Percentiles rank a stretch among this genome's conserved stretches.
Evolutionary conservation across 2,329 filamentous ascomycete species (phyloP).

Genomic region (Trichoderma gracile): DNA sequence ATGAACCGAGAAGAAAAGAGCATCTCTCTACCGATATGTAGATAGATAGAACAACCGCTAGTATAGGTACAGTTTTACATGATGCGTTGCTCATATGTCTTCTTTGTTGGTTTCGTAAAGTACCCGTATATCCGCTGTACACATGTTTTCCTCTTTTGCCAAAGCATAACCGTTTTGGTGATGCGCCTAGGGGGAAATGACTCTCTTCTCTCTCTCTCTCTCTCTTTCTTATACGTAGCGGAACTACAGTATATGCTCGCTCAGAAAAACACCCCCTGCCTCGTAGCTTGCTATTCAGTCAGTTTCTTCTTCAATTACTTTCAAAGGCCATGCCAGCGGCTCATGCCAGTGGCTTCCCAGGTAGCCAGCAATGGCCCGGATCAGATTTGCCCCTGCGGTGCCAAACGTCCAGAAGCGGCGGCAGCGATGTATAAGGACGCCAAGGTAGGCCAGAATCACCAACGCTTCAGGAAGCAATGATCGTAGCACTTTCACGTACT

Average conservation of each 20-base stretch:
- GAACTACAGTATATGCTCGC: background rate
- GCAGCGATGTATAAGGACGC: constrained; percentile 48
- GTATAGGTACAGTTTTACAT: constrained; percentile 9
- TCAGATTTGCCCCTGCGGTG: constrained; percentile 36
- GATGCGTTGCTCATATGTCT: constrained; percentile 1
- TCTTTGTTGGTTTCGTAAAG: background rate
- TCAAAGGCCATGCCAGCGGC: constrained; percentile 39
- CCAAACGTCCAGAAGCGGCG: constrained; percentile 45
- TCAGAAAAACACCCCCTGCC: background rate
- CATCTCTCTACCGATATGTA: no score
- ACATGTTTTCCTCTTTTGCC: background rate
- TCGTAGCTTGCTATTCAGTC: constrained; percentile 27
- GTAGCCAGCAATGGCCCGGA: constrained; percentile 38
- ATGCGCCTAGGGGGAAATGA: background rate
- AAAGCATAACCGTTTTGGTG: background rate
- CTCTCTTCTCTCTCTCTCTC: background rate
- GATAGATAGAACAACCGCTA: background rate
- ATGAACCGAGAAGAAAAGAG: background rate
- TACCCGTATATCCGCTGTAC: constrained; percentile 1
- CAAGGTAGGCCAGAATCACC: constrained; percentile 52
- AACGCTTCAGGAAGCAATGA: constrained; percentile 45
- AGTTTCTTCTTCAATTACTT: constrained; percentile 34
- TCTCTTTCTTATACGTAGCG: background rate
- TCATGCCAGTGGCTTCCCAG: constrained; percentile 40
- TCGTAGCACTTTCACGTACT: constrained; percentile 41